These are phyloP conservation scores for Cyclospora cayetanensis DNA, from an alignment of 169 alveolate species.

Conservation along the genomic window DNA sequence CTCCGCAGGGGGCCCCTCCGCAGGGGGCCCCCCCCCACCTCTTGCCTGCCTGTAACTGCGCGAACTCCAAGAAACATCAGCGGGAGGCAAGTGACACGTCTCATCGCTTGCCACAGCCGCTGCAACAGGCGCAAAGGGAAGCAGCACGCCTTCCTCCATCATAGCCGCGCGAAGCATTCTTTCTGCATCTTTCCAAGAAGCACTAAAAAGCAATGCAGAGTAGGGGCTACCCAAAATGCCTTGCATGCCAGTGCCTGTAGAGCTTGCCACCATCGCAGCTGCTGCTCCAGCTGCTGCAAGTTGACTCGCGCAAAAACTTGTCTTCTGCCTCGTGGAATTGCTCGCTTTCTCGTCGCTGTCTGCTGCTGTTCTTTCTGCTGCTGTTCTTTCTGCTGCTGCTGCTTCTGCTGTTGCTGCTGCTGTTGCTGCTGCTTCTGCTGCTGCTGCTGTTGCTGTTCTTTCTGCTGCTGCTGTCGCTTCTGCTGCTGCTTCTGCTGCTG, in stretches of 20 bases:
- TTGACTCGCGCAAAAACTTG: too few species aligned
- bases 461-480: neutral
- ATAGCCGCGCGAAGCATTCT: neutral
- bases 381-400: neutral
- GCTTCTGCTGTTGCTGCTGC: neutral
- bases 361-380: neutral
- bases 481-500: neutral
- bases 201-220: neutral
- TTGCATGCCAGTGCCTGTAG: neutral
- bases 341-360: neutral
- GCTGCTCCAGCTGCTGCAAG: slow-evolving; percentile 15
- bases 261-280: neutral
- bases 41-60: too few species aligned
- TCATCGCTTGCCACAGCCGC: too few species aligned
- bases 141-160: neutral
- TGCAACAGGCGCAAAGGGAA: too few species aligned
- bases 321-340: too few species aligned
- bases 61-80: too few species aligned
- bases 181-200: neutral
- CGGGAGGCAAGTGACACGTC: too few species aligned
- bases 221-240: neutral
- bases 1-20: too few species aligned
- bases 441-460: slow-evolving; percentile 8
- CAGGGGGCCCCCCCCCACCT: too few species aligned
- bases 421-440: neutral